Base-by-base conservation (phyloP, 306 rosid species). In the Dryas octopetala region DNA sequence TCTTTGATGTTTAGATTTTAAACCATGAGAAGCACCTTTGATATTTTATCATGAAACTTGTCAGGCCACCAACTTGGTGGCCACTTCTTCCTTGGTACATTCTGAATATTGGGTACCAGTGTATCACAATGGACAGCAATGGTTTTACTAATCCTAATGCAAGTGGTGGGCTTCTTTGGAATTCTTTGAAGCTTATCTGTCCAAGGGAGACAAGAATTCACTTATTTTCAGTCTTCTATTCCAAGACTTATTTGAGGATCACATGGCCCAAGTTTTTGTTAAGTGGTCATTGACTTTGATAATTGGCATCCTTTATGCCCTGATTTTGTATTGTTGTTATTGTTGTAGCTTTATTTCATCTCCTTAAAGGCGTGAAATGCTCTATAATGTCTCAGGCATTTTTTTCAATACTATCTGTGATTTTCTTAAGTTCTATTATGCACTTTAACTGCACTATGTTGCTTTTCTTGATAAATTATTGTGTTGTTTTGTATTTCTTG, bases 401-500 rank as follows among this genome's bases (percentile, higher is more conserved):
- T 17, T 12, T 23, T 9, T 43, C 28, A 32, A 3, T 49, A 15
- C 53, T 57, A 5, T 45, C 19, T n/a, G 11, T 5, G 43, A 13
- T 9, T 16, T 5, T 12, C 45, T 6, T 23, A 58, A 44, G 10
- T 15, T 60, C 1, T 40, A 4, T 40, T 61, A 9, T 74, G 17
- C 70, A 15, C 23, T 69, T 41, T 52, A 41, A 41, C 43, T 74
- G 11, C 26, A 17, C 76, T 62, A 15, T 8, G 50, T 68, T 74
- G 64, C 70, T 73, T 68, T 28, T 72, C 71, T 59, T 69, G 23
- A 13, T 9, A 28, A 53, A 7, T 16, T 47, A 11, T 32, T 47
- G 4, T 9, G 11, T 78, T 51, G 4, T 17, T 50, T 67, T 74
- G 46, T 75, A 68, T 74, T 46, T 66, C 71, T 62, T 69, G 14